Evolutionary conservation across 495 filamentous ascomycete genomes (phyloP).

Genomic region (Pseudoneurospora amorphoporcata): DNA sequence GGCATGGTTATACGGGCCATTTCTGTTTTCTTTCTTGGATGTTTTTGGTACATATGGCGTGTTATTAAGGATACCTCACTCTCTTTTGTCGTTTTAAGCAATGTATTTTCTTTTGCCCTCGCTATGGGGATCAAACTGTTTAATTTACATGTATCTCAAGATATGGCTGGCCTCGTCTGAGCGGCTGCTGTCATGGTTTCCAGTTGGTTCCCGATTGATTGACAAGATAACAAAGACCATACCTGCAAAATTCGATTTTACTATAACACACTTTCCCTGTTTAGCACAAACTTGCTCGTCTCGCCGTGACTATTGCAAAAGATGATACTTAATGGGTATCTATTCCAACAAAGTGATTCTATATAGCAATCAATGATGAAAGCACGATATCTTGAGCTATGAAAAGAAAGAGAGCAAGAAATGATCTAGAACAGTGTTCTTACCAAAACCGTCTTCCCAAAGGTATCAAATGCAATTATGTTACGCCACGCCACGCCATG

Average conservation of each 20-base stretch:
- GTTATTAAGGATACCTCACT: constrained; percentile 1
- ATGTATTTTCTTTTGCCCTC: neutral
- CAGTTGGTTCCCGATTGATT: neutral
- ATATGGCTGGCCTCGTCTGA: neutral
- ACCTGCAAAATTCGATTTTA: neutral
- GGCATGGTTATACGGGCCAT: neutral
- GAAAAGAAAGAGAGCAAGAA: neutral
- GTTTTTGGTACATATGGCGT: neutral
- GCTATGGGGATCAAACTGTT: neutral
- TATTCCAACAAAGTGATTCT: neutral
- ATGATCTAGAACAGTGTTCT: neutral
- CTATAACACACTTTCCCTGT: neutral
- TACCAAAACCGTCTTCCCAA: neutral
- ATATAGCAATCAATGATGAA: neutral
- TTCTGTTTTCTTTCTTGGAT: neutral
- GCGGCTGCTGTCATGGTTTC: neutral
- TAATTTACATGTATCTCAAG: neutral
- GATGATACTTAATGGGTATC: neutral
- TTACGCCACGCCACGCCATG: neutral
- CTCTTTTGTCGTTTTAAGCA: neutral
- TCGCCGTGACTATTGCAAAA: neutral
- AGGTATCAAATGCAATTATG: neutral
- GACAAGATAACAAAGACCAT: neutral
- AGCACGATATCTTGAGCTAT: neutral
- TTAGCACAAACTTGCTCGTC: neutral